These are phyloP conservation scores for Talaromyces trachyspermus DNA, from an alignment of 495 filamentous ascomycete genomes.

Conservation along the genomic window DNA sequence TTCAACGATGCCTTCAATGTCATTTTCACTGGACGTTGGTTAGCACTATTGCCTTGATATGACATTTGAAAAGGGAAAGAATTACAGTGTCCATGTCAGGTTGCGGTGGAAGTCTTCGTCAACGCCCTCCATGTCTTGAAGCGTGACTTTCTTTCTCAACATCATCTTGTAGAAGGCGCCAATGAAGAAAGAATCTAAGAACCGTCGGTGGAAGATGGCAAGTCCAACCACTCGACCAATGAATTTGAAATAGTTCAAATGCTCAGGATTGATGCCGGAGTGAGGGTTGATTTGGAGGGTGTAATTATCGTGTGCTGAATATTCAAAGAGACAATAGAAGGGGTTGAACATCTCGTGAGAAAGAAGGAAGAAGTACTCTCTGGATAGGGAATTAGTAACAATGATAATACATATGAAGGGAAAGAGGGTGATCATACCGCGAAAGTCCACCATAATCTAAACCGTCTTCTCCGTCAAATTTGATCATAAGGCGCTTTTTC, in stretches of 20 bases:
- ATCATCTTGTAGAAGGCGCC: constrained; percentile 99
- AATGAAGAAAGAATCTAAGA: constrained; percentile 99
- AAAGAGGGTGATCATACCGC: constrained; percentile 37
- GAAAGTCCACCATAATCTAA: constrained; percentile 97
- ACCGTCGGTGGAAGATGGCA: constrained; percentile 96
- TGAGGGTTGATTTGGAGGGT: constrained; percentile 99
- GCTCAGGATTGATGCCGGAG: constrained; percentile 98
- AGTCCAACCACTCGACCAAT: constrained; percentile 96
- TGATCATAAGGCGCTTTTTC: constrained; percentile 98
- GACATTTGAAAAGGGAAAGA: constrained; percentile 8
- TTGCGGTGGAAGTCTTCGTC: constrained; percentile 95
- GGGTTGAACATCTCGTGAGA: constrained; percentile 99
- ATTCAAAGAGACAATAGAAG: constrained; percentile 99
- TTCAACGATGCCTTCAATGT: constrained; percentile 87
- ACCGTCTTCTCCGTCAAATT: constrained; percentile 98
- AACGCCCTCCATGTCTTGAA: constrained; percentile 98
- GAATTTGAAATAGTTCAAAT: constrained; percentile 99
- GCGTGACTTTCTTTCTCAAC: constrained; percentile 79
- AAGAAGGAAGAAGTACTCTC: constrained; percentile 99
- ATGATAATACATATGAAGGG: not conserved
- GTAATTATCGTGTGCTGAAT: constrained; percentile 99
- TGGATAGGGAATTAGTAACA: constrained; percentile 28
- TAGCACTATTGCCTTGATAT: constrained; percentile 10
- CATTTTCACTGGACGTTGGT: constrained; percentile 62
- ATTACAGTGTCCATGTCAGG: constrained; percentile 85